Evolutionary conservation across 148 eudicot genomes (phyloP), one percentile per base, ranked within the genome.

Genomic region (Camellia sinensis): DNA sequence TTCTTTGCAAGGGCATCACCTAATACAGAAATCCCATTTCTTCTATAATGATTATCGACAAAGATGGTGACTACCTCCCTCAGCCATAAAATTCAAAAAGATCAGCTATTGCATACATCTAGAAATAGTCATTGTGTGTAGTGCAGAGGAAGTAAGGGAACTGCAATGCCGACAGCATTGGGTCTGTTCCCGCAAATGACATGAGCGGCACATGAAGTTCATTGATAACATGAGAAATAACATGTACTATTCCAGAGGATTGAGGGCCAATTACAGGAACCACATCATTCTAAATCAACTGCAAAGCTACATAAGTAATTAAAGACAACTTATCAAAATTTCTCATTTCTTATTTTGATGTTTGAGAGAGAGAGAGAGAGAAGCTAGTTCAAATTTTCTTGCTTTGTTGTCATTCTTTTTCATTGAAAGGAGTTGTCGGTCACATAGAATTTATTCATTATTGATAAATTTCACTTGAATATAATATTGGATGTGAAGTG

Each of bases 71-170:
- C 76, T 1, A 93, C 88, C 29, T 93, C 94, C 67, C 82, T 91
- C 93, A 93, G 40, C 83, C 85, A 52, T 83, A 91, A 78, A 76
- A 82, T 13, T 78, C 81, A 37, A 93, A 52, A 18, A 93, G 29
- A 76, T 89, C 93, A 75, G 97, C 89, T 57, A 91, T 81, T n/a
- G 94, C 97, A 40, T 84, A 41, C 97, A 93, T 93, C 77, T 93
- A 94, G 76, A 73, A n/a, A n/a, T n/a, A n/a, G n/a, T n/a, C n/a
- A n/a, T n/a, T n/a, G n/a, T n/a, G n/a, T n/a, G n/a, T n/a, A n/a
- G n/a, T n/a, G n/a, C n/a, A n/a, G n/a, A n/a, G n/a, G n/a, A n/a
- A n/a, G n/a, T n/a, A n/a, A n/a, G n/a, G n/a, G n/a, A n/a, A n/a
- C n/a, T n/a, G n/a, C n/a, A n/a, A n/a, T n/a, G n/a, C n/a, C n/a